A percentile compares a stretch with the other conserved stretches of the same genome.
Conservation (phyloP, 768 basidiomycete genomes). For the Panus rudis region DNA sequence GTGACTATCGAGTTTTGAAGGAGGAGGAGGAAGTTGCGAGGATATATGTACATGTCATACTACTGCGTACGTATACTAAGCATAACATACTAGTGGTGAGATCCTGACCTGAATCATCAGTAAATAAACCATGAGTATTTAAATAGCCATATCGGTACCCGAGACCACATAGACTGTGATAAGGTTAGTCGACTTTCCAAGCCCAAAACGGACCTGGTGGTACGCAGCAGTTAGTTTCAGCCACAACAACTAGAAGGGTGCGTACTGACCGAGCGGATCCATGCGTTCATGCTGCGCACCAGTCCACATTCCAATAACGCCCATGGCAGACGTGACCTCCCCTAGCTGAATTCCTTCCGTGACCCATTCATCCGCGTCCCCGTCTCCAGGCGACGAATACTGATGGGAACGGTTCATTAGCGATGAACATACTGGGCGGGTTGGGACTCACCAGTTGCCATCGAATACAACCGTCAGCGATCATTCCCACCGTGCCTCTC, state of each 20-base stretch:
- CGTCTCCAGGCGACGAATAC: conserved; percentile 21
- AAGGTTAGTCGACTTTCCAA: conserved; percentile 33
- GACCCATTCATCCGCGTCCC: conserved; percentile 36
- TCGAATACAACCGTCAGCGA: conserved; percentile 41
- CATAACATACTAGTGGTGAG: too few species aligned
- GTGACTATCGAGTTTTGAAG: too few species aligned
- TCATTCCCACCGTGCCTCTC: conserved; percentile 39
- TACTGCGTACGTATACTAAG: too few species aligned
- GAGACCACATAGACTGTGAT: not conserved
- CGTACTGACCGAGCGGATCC: conserved; percentile 36
- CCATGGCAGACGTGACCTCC: conserved; percentile 41
- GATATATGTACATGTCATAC: too few species aligned
- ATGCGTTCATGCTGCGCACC: conserved; percentile 39
- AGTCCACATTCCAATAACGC: conserved; percentile 51
- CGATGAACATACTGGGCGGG: not conserved
- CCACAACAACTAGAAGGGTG: not conserved
- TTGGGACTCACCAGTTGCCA: conserved; percentile 40
- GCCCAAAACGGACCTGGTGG: conserved; percentile 35
- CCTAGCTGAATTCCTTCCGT: conserved; percentile 52
- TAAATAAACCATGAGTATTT: too few species aligned
- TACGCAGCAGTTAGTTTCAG: not conserved
- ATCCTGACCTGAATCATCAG: too few species aligned
- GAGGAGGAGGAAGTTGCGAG: too few species aligned
- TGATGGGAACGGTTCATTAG: conserved; percentile 6
- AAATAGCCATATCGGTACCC: not conserved